Percentiles rank a stretch among this genome's conserved stretches.
Conservation (phyloP, 2,329 filamentous ascomycete genomes). For the Xylaria sp. region DNA sequence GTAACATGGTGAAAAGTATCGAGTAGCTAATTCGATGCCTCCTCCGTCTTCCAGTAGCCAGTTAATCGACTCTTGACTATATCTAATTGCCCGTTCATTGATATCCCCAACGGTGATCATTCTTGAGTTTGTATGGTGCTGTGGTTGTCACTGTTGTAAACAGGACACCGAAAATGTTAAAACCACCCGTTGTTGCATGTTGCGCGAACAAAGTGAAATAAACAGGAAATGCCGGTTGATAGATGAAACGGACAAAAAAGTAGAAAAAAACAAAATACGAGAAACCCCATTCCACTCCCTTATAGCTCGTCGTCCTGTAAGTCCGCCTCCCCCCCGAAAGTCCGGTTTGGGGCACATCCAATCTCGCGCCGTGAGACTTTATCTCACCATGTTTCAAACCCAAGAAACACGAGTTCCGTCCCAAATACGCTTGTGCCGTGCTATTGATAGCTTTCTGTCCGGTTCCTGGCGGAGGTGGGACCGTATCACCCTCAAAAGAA, state of each 20-base stretch:
- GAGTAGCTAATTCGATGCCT: constrained; percentile 23
- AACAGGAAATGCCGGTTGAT: constrained; percentile 8
- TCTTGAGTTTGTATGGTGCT: constrained; percentile 31
- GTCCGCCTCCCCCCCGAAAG: constrained; percentile 22
- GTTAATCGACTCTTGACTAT: constrained; percentile 28
- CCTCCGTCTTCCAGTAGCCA: constrained; percentile 29
- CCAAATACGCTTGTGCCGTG: constrained; percentile 19
- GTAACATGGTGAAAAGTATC: constrained; percentile 22
- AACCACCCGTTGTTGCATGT: constrained; percentile 25
- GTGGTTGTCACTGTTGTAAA: constrained; percentile 1
- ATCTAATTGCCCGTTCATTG: constrained; percentile 30
- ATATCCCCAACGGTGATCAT: constrained; percentile 33
- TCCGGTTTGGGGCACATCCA: constrained; percentile 21
- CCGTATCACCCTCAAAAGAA: constrained; percentile 28
- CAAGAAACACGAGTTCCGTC: constrained; percentile 31
- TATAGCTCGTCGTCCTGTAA: constrained; percentile 8
- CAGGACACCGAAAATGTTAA: constrained; percentile 1
- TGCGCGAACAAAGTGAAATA: constrained; percentile 14
- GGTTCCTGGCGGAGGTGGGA: constrained; percentile 29
- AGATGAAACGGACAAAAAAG: constrained; percentile 1
- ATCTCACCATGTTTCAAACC: constrained; percentile 36
- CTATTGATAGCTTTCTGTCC: constrained; percentile 28
- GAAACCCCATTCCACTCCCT: constrained; percentile 20
- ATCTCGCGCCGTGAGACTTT: constrained; percentile 42
- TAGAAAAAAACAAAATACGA: constrained; percentile 10